A percentile compares a stretch with the other conserved stretches of the same genome.
Conservation (phyloP, 2,329 filamentous ascomycete genomes). For the Coniochaeta prunicola region DNA sequence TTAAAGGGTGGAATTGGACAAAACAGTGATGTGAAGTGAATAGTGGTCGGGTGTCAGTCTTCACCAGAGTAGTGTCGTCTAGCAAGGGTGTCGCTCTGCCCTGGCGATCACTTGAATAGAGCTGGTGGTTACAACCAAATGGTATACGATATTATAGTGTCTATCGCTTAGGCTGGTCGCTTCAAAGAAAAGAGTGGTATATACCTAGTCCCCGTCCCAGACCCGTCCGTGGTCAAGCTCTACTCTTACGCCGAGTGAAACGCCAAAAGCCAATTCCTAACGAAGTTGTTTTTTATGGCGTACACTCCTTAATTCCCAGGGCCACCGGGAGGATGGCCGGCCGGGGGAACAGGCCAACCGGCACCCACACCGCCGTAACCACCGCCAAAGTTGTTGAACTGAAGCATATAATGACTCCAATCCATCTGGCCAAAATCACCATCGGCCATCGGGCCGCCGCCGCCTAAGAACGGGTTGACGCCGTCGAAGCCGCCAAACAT, state of each 20-base stretch:
- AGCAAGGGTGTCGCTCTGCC: no score
- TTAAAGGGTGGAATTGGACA: no score
- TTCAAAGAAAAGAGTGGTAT: background rate
- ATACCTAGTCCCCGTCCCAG: background rate
- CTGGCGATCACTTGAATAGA: background rate
- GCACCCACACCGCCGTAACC: background rate
- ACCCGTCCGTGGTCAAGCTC: background rate
- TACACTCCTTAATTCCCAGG: background rate
- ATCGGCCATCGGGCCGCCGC: constrained; percentile 15
- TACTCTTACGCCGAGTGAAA: background rate
- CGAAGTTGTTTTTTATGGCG: no score
- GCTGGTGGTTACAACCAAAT: background rate
- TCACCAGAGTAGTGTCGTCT: no score
- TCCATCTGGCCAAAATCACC: constrained; percentile 30
- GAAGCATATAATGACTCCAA: constrained; percentile 34
- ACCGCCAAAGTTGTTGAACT: constrained; percentile 18
- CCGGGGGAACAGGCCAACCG: background rate
- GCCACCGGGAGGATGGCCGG: background rate
- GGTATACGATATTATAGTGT: background rate
- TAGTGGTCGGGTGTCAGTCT: no score
- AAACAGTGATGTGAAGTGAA: no score
- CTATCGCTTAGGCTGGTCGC: background rate
- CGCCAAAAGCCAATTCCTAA: background rate
- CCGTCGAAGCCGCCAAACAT: constrained; percentile 11
- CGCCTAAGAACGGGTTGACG: constrained; percentile 21